phyloP scores from a whole-genome alignment of 768 basidiomycete genomes.

The Suillus spraguei region DNA sequence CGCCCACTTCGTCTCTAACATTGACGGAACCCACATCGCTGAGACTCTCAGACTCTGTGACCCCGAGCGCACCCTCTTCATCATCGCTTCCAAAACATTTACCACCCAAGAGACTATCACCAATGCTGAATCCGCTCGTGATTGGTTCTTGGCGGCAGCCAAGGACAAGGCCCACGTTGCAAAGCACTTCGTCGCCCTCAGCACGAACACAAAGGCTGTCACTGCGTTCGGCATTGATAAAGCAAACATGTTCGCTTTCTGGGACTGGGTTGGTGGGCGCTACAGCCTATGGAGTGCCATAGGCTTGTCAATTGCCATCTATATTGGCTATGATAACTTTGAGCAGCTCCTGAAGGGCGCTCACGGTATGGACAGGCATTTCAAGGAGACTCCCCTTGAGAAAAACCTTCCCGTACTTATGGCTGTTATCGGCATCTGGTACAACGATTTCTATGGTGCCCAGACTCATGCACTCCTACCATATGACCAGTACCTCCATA shows the following conservation, averaged over 20 bases:
- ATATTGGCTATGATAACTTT: constrained; percentile 94
- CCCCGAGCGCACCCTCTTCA: constrained; percentile 93
- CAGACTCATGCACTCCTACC: constrained; percentile 96
- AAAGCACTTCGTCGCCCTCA: constrained; percentile 98
- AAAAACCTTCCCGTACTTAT: constrained; percentile 90
- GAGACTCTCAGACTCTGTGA: constrained; percentile 83
- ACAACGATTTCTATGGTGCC: constrained; percentile 97
- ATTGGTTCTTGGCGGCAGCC: constrained; percentile 89
- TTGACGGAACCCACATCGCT: constrained; percentile 96
- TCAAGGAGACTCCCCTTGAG: constrained; percentile 85
- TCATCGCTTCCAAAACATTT: constrained; percentile 99
- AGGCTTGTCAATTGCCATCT: constrained; percentile 91
- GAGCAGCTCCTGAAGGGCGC: constrained; percentile 88
- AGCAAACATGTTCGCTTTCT: constrained; percentile 99
- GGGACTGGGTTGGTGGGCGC: constrained; percentile 99
- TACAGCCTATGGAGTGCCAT: constrained; percentile 99
- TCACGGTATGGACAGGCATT: constrained; percentile 98
- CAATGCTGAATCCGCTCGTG: constrained; percentile 91
- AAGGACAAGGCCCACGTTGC: constrained; percentile 91
- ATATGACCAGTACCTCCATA: constrained; percentile 99
- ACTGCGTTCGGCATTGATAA: constrained; percentile 89
- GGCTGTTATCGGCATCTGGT: constrained; percentile 93
- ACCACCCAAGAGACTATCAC: constrained; percentile 99
- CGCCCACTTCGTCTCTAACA: constrained; percentile 93
- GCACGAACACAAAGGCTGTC: constrained; percentile 94